A percentile compares a stretch with the other conserved stretches of the same genome.
phyloP scores from a whole-genome alignment of 2,329 filamentous ascomycete genomes.

The Aspergillus chevalieri region DNA sequence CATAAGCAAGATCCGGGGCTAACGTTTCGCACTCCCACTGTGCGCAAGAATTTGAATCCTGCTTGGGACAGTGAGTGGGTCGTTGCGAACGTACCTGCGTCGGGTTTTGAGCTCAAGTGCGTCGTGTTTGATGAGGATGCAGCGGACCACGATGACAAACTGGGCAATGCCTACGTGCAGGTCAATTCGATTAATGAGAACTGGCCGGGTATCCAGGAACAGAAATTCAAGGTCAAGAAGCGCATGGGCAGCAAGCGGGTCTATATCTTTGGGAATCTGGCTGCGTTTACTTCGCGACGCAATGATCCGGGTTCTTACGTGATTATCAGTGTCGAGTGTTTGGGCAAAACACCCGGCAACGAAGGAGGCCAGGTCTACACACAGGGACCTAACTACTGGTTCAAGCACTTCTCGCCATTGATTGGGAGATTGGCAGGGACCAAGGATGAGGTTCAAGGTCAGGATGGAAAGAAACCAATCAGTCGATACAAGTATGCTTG shows the following conservation, averaged over 20 bases:
- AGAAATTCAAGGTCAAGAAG: constrained; percentile 69
- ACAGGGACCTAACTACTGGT: constrained; percentile 67
- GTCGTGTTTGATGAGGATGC: constrained; percentile 86
- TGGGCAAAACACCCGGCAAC: constrained; percentile 64
- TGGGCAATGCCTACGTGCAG: constrained; percentile 76
- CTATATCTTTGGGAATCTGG: constrained; percentile 65
- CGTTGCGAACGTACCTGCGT: constrained; percentile 75
- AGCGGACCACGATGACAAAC: constrained; percentile 74
- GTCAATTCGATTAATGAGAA: constrained; percentile 55
- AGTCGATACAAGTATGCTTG: constrained; percentile 68
- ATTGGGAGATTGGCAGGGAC: constrained; percentile 74
- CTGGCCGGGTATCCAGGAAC: constrained; percentile 63
- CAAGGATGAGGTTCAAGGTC: constrained; percentile 58
- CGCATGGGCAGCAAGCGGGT: constrained; percentile 76
- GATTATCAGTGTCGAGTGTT: constrained; percentile 66
- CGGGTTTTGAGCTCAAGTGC: constrained; percentile 78
- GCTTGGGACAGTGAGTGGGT: constrained; percentile 82
- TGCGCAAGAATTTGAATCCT: constrained; percentile 66
- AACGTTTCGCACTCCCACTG: constrained; percentile 66
- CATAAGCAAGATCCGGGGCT: constrained; percentile 83
- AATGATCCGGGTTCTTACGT: constrained; percentile 65
- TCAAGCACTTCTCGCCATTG: constrained; percentile 81
- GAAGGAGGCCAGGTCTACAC: constrained; percentile 69
- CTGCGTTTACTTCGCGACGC: constrained; percentile 55
- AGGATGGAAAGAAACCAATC: constrained; percentile 48